phyloP scores from a whole-genome alignment of 2,329 filamentous ascomycete species.

The Thielaviopsis populi region DNA sequence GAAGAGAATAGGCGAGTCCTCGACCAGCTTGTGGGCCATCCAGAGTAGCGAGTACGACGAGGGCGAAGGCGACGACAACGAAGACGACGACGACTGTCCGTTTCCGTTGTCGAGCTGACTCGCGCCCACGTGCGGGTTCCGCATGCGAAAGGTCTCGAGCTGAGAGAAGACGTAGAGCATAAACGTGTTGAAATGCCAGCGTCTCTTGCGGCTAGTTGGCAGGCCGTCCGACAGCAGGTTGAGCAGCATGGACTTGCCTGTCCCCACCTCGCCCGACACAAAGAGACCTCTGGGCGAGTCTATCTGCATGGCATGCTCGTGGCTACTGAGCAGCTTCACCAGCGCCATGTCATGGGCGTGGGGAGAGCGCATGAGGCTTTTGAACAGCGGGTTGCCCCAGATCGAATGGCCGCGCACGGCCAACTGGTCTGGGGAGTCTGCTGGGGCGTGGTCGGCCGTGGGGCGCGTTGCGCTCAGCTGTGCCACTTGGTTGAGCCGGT shows the following conservation, averaged over 20 bases:
- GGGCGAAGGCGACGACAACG: too few relatives aligned
- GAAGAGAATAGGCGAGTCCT: slow-evolving; percentile 62
- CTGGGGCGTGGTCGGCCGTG: slow-evolving; percentile 20
- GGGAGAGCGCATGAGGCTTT: slow-evolving; percentile 37
- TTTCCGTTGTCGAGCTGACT: slow-evolving; percentile 28
- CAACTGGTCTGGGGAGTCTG: slow-evolving; percentile 22
- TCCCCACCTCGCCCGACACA: slow-evolving; percentile 68
- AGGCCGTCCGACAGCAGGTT: slow-evolving; percentile 67
- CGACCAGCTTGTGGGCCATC: slow-evolving; percentile 61
- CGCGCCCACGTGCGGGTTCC: slow-evolving; percentile 7
- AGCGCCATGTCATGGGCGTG: slow-evolving; percentile 31
- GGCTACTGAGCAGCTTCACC: slow-evolving; percentile 50
- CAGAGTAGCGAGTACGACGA: slow-evolving; percentile 48
- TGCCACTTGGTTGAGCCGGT: slow-evolving; percentile 47
- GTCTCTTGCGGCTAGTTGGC: slow-evolving; percentile 54
- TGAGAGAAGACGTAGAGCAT: slow-evolving; percentile 66
- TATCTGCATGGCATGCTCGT: slow-evolving; percentile 56
- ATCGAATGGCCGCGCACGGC: slow-evolving; percentile 41
- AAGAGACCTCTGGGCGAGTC: slow-evolving; percentile 61
- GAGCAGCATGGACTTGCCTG: slow-evolving; percentile 73
- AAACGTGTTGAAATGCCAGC: slow-evolving; percentile 77
- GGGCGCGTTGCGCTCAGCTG: slow-evolving; percentile 28
- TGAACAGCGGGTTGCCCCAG: slow-evolving; percentile 43
- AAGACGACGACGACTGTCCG: too few relatives aligned
- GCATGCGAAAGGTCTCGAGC: slow-evolving; percentile 47